Percentiles rank a stretch among this genome's conserved stretches.
Evolutionary conservation across 1,284 basidiomycete species (phyloP).

Genomic region (Inonotus obliquus): DNA sequence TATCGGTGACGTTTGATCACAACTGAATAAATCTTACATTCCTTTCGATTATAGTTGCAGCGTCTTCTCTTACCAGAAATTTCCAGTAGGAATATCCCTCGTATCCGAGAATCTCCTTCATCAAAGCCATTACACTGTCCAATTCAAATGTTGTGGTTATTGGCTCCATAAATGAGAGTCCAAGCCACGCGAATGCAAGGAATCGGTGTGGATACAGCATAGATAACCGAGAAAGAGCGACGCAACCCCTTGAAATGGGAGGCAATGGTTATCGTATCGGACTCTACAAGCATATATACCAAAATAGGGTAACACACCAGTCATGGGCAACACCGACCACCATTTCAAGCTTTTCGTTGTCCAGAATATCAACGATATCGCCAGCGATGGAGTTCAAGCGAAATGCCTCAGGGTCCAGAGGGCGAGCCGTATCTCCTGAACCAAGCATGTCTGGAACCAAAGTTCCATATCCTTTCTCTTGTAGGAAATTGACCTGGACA

Average conservation of each 20-base stretch:
- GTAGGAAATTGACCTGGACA: constrained; percentile 24
- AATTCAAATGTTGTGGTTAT: neutral
- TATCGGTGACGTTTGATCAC: too few relatives aligned
- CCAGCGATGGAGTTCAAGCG: constrained; percentile 8
- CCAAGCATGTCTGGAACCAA: constrained; percentile 23
- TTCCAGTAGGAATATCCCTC: constrained; percentile 31
- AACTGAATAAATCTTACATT: constrained; percentile 22
- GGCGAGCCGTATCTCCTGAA: constrained; percentile 24
- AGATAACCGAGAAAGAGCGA: constrained; percentile 23
- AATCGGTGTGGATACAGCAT: constrained; percentile 25
- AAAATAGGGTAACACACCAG: constrained; percentile 28
- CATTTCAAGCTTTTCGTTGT: constrained; percentile 24
- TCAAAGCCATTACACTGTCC: constrained; percentile 13
- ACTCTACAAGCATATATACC: too few relatives aligned
- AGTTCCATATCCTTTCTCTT: constrained; percentile 20
- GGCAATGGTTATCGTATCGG: too few relatives aligned
- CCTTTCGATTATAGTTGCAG: constrained; percentile 23
- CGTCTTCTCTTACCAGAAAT: constrained; percentile 24
- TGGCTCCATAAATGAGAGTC: constrained; percentile 21
- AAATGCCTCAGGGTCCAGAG: constrained; percentile 14
- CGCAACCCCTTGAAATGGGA: constrained; percentile 28
- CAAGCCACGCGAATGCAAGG: constrained; percentile 25
- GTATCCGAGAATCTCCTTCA: constrained; percentile 30
- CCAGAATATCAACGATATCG: constrained; percentile 27
- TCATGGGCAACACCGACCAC: constrained; percentile 29